phyloP scores from a whole-genome alignment of 2,329 filamentous ascomycete genomes.

The Colletotrichum australisinense region DNA sequence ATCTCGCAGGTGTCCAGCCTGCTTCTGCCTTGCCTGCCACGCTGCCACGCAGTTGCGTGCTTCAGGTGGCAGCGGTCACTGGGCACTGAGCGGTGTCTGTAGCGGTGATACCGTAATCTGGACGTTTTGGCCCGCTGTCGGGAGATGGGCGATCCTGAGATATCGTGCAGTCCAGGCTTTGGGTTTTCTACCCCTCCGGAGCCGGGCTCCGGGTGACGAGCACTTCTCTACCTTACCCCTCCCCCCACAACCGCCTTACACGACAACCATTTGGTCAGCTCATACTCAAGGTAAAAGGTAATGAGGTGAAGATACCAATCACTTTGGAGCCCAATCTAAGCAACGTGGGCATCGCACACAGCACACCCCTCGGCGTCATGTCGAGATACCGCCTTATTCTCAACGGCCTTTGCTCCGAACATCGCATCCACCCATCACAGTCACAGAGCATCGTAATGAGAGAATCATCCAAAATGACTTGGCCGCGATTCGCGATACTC shows the following conservation, averaged over 20 bases:
- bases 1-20: conserved; percentile 8
- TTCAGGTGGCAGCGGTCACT: background rate
- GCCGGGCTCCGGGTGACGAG: background rate
- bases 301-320: conserved; percentile 5
- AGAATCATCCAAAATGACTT: background rate
- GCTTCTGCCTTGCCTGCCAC: background rate
- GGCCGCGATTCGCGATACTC: conserved; percentile 18
- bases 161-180: conserved; percentile 1
- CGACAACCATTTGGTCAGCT: background rate
- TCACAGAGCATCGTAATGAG: background rate
- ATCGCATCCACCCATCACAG: background rate
- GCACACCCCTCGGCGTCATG: conserved; percentile 14
- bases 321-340: conserved; percentile 7
- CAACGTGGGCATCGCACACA: background rate
- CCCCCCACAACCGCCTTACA: conserved; percentile 7
- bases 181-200: background rate
- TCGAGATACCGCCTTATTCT: background rate
- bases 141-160: conserved; percentile 4
- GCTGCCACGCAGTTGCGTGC: background rate
- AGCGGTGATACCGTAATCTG: background rate
- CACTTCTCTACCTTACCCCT: background rate
- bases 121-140: background rate
- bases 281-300: background rate
- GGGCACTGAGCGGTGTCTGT: conserved; percentile 8
- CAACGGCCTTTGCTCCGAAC: background rate